Evolutionary conservation across 306 rosid species (phyloP), one percentile per base, ranked within the genome.

Genomic region (Rubus parviflorus): DNA sequence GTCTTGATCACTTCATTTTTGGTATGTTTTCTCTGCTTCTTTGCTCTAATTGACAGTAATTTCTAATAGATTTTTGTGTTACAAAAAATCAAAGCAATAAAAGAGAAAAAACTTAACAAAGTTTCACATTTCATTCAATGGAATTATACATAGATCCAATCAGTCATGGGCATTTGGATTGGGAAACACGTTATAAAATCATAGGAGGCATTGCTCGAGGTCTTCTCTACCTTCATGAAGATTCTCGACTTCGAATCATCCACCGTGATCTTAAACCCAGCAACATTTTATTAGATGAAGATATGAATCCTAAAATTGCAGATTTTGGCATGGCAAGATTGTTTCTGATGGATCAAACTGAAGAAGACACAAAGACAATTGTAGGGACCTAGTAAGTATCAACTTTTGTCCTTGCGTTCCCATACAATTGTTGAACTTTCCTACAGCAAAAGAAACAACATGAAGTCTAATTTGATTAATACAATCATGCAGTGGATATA

Each of bases 281-380:
- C 40, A 88, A 85, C 48, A 58, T 85, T 3, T 9, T 86, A 14
- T 38, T 88, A 41, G 90, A 88, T 47, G 73, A 7, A 0, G 41
- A 78, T 0, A 75, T 86, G 86, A 77, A 82, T 49, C 80, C 88
- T 13, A 88, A 81, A 74, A 54, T 86, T 17, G 79, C 92, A 17
- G 87, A 88, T 68, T 88, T 86, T 68, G 88, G 92, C 2, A 43
- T 82, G 79, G 88, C 92, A 51, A 88, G 60, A 19, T 45, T 82
- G 8, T 67, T 84, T 56, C 53, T n/a, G 5, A 52, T 58, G 1
- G 77, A 86, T 56, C 81, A 82, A 82, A 80, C 72, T 41, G 51
- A 70, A 17, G 85, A 47, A 53, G 78, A 54, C 41, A 86, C 87
- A 0, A 77, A 16, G 3, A 79, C 76, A 74, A 67, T 86, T 8